A percentile compares a stretch with the other conserved stretches of the same genome.
phyloP scores from a whole-genome alignment of 768 basidiomycete genomes.

The Gymnopilus junonius region DNA sequence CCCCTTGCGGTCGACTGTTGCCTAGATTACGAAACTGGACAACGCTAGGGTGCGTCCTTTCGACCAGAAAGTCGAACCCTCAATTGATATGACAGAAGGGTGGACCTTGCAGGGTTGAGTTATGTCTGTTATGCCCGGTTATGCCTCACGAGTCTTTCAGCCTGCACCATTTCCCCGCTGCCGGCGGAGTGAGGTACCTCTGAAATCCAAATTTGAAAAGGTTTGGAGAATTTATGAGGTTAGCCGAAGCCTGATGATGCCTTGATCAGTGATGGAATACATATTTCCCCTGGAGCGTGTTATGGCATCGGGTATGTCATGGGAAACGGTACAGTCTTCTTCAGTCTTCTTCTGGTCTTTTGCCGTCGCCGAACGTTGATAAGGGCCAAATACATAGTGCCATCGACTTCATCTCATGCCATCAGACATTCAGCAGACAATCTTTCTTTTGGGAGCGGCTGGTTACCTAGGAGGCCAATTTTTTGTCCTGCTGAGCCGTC shows the following conservation, averaged over 20 bases:
- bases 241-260: background rate
- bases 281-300: background rate
- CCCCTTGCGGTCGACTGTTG: background rate
- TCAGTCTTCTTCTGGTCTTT: background rate
- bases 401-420: background rate
- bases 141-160: background rate
- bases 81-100: background rate
- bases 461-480: conserved; percentile 49
- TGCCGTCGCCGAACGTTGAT: background rate
- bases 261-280: background rate
- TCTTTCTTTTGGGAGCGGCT: conserved; percentile 49
- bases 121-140: background rate
- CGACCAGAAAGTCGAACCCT: background rate
- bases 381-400: background rate
- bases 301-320: background rate
- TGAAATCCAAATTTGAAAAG: background rate
- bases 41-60: background rate
- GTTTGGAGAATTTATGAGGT: background rate
- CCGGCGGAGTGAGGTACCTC: background rate
- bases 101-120: background rate
- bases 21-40: background rate
- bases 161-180: background rate
- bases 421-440: conserved; percentile 11
- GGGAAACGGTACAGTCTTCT: background rate
- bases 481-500: conserved; percentile 34